phyloP scores from a whole-genome alignment of 2,329 filamentous ascomycete genomes.

The Venturia aucupariae region DNA sequence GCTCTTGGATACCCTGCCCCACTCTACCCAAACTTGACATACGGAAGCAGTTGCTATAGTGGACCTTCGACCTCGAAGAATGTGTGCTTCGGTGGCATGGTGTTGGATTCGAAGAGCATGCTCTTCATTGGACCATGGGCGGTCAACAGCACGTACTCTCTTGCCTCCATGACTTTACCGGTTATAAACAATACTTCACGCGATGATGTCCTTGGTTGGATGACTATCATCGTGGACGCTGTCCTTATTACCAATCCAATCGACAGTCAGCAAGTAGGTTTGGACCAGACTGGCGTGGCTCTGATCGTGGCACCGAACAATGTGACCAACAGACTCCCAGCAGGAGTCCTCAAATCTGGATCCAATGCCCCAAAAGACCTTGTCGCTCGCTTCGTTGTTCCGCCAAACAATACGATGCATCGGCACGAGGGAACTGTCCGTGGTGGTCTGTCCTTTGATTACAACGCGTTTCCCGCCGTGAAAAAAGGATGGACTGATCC shows the following conservation, averaged over 20 bases:
- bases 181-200: slow-evolving; percentile 56
- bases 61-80: not conserved
- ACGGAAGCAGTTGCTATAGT: slow-evolving; percentile 29
- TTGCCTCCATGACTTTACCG: slow-evolving; percentile 74
- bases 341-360: slow-evolving; percentile 24
- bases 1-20: slow-evolving; percentile 55
- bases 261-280: slow-evolving; percentile 52
- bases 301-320: slow-evolving; percentile 61
- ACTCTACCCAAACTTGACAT: slow-evolving; percentile 74
- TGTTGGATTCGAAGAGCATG: slow-evolving; percentile 40
- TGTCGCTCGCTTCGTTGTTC: slow-evolving; percentile 25
- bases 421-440: slow-evolving; percentile 24
- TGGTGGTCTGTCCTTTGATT: slow-evolving; percentile 40
- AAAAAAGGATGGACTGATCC: slow-evolving; percentile 48
- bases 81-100: slow-evolving; percentile 35
- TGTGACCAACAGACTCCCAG: slow-evolving; percentile 48
- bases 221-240: slow-evolving; percentile 70
- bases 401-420: slow-evolving; percentile 25
- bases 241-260: slow-evolving; percentile 39
- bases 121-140: slow-evolving; percentile 69
- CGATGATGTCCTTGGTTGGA: slow-evolving; percentile 64
- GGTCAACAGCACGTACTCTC: slow-evolving; percentile 62
- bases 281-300: slow-evolving; percentile 60
- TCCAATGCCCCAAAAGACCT: slow-evolving; percentile 22
- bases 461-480: slow-evolving; percentile 54